phyloP scores from a whole-genome alignment of 352 stramenopile species.

The Hyaloperonospora brassicae region DNA sequence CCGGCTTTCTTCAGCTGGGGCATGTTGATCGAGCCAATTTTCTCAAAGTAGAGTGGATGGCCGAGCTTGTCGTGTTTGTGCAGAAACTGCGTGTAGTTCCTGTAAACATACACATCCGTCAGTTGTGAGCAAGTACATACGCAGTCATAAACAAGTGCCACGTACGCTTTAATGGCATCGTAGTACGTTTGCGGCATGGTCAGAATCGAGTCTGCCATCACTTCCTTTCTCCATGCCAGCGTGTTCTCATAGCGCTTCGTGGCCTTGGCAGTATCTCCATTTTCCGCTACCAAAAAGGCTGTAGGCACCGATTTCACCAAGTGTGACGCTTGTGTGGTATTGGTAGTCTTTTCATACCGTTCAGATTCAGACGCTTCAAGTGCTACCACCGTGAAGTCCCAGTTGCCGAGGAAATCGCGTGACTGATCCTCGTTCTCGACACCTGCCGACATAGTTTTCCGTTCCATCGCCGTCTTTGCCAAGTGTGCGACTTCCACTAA shows the following conservation, averaged over 20 bases:
- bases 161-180: constrained; percentile 56
- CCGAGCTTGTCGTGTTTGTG: constrained; percentile 79
- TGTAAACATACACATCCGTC: constrained; percentile 1
- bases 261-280: constrained; percentile 55
- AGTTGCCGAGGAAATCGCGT: constrained; percentile 32
- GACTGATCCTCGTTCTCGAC: constrained; percentile 5
- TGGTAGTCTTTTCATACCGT: constrained; percentile 17
- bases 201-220: constrained; percentile 66
- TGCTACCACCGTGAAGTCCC: constrained; percentile 50
- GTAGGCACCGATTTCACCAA: constrained; percentile 30
- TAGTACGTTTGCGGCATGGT: constrained; percentile 51
- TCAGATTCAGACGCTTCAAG: constrained; percentile 60
- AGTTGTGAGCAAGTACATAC: too few relatives aligned
- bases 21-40: constrained; percentile 78
- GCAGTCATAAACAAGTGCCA: not conserved
- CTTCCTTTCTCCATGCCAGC: constrained; percentile 64
- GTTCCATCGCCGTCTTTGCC: constrained; percentile 36
- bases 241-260: constrained; percentile 53
- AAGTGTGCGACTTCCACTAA: constrained; percentile 50
- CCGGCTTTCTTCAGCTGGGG: constrained; percentile 63
- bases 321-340: constrained; percentile 6
- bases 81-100: constrained; percentile 34
- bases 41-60: constrained; percentile 76
- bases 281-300: constrained; percentile 61
- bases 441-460: constrained; percentile 15